A percentile compares a stretch with the other conserved stretches of the same genome.
Conservation (phyloP, 1,139 yeast genomes). For the Blastobotrys elegans region DNA sequence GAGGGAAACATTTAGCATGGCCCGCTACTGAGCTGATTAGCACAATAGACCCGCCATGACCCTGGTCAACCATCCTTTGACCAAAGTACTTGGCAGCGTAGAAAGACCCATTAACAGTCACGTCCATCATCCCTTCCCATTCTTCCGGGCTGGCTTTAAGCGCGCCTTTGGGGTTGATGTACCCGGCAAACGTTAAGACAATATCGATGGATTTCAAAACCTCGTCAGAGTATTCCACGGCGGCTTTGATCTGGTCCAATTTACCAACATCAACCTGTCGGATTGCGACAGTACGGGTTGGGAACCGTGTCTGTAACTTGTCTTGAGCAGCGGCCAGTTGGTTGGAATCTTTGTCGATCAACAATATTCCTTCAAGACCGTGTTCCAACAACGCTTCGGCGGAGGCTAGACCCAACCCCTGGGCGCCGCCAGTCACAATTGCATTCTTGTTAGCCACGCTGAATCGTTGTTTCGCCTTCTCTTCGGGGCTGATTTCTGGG, state of each 20-base stretch:
- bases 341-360: slow-evolving; percentile 8
- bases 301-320: slow-evolving; percentile 2
- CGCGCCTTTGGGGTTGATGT: neutral
- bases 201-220: slow-evolving; percentile 8
- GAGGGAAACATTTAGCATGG: slow-evolving; percentile 7
- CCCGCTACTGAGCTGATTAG: slow-evolving; percentile 14
- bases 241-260: slow-evolving; percentile 1
- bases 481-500: neutral
- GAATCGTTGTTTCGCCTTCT: slow-evolving; percentile 6
- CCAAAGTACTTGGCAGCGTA: slow-evolving; percentile 43
- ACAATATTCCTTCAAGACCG: slow-evolving; percentile 11
- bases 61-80: slow-evolving; percentile 36
- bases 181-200: slow-evolving; percentile 14
- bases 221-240: slow-evolving; percentile 5
- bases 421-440: slow-evolving; percentile 13
- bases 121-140: slow-evolving; percentile 8
- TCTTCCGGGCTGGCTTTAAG: neutral
- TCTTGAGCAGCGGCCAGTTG: slow-evolving; percentile 4
- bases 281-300: slow-evolving; percentile 1
- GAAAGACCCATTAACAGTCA: slow-evolving; percentile 41
- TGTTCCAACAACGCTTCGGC: slow-evolving; percentile 12
- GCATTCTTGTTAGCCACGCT: slow-evolving; percentile 10
- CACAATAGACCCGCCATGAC: slow-evolving; percentile 16
- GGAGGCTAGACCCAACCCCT: slow-evolving; percentile 12
- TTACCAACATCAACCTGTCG: slow-evolving; percentile 6